phyloP scores from a whole-genome alignment of 2,329 filamentous ascomycete genomes.

The Metarhizium anisopliae region DNA sequence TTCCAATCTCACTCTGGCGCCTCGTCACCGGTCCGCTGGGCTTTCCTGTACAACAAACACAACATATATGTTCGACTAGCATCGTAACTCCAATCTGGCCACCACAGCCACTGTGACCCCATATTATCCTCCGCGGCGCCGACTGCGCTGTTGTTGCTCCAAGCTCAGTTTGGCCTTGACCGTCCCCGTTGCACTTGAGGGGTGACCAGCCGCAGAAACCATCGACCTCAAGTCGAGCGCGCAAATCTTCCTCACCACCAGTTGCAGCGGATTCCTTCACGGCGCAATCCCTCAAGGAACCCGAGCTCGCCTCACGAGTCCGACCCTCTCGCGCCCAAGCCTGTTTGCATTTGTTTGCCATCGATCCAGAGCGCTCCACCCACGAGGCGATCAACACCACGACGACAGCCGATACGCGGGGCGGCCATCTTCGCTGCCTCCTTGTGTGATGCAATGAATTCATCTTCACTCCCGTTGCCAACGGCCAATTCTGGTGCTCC shows the following conservation, averaged over 20 bases:
- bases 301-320: not conserved
- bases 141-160: not conserved
- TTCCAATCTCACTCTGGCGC: not conserved
- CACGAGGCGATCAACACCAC: not conserved
- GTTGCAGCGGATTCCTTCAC: not conserved
- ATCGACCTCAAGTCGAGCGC: not conserved
- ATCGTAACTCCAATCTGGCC: not conserved
- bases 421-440: not conserved
- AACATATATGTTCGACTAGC: not conserved
- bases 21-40: not conserved
- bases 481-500: conserved; percentile 22
- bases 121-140: not conserved
- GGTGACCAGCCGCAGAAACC: not conserved
- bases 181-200: not conserved
- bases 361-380: not conserved
- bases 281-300: not conserved
- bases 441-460: conserved; percentile 20
- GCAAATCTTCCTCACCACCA: not conserved
- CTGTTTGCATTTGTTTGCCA: not conserved
- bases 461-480: not conserved
- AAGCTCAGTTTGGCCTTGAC: not conserved
- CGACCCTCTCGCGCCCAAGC: not conserved
- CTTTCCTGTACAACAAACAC: not conserved
- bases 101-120: not conserved
- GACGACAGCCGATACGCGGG: not conserved